Evolutionary conservation across 192 early-diverging fungal species (phyloP), one percentile per base, ranked within the genome.

Genomic region (Powellomyces hirtus): DNA sequence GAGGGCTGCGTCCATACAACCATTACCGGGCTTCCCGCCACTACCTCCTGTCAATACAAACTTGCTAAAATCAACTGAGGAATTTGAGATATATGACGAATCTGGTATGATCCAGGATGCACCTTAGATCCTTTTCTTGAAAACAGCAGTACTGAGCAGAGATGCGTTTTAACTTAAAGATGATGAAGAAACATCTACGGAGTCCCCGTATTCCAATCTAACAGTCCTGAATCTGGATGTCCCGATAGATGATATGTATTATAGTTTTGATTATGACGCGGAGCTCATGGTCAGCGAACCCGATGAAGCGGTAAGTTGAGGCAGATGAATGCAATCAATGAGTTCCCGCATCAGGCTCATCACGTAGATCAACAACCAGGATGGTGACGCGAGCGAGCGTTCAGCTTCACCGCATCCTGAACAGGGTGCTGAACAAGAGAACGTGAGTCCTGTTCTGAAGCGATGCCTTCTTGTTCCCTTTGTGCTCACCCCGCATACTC

Each of bases 211-310:
- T 14, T 13, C 36, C n/a, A 36, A 29, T 26, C 26, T 18, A 30
- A 2, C 34, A 34, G 18, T 38, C 64, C 20, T 68, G 59, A 38
- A 59, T 35, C 46, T 38, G 44, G 38, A 69, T 44, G 52, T 87
- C 10, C 78, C 80, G 36, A 69, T 89, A 24, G 83, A 83, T 38
- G 88, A 91, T 68, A 62, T 87, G 37, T 91, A 84, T 66, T 84
- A 89, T 51, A 86, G 81, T 13, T 62, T 88, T 24, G 90, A 91
- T 62, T 81, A 83, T 62, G 90, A 91, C 66, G 74, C 73, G 51
- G 77, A 78, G 11, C 46, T 61, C 4, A 38, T 36, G 31, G 37
- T 36, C 8, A 38, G 59, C 26, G 59, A 36, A 36, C 27, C 30
- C 29, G 35, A 26, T 35, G 35, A 22, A 22, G 26, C 29, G n/a